These are phyloP conservation scores for Ascosphaera pollenicola DNA, from an alignment of 2,329 filamentous ascomycete genomes.

Conservation along the genomic window DNA sequence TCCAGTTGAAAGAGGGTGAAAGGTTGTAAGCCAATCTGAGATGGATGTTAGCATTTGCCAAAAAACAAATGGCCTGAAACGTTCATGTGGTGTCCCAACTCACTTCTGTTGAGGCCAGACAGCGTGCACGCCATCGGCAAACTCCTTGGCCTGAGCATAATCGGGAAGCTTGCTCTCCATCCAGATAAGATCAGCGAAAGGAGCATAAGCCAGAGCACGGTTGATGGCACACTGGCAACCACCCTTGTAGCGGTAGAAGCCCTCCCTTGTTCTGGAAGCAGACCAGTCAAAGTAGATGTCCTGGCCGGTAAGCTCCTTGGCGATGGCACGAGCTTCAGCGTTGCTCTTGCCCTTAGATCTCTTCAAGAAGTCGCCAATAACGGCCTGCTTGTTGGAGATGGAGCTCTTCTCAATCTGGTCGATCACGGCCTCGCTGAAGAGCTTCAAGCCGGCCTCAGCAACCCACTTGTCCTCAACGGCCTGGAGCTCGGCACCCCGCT, in stretches of 20 bases:
- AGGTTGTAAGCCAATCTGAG: slow-evolving; percentile 85
- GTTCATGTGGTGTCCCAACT: slow-evolving; percentile 14
- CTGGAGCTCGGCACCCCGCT: slow-evolving; percentile 60
- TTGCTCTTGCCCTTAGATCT: slow-evolving; percentile 68
- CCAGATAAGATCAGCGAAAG: slow-evolving; percentile 93
- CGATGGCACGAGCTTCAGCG: slow-evolving; percentile 56
- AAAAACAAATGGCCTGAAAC: not conserved
- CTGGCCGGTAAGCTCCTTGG: slow-evolving; percentile 51
- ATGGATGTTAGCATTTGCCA: slow-evolving; percentile 3
- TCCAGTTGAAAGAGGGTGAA: slow-evolving; percentile 99
- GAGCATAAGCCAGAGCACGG: slow-evolving; percentile 74
- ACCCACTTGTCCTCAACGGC: slow-evolving; percentile 83
- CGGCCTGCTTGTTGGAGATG: slow-evolving; percentile 40
- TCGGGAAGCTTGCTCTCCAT: slow-evolving; percentile 98
- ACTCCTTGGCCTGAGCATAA: slow-evolving; percentile 74
- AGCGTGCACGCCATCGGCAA: slow-evolving; percentile 79
- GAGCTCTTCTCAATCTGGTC: slow-evolving; percentile 54
- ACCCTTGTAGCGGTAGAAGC: slow-evolving; percentile 81
- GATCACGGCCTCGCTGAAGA: slow-evolving; percentile 76
- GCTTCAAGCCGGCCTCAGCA: slow-evolving; percentile 53
- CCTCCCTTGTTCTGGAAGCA: slow-evolving; percentile 73
- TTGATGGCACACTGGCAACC: slow-evolving; percentile 83
- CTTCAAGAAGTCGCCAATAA: slow-evolving; percentile 44
- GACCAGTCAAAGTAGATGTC: slow-evolving; percentile 95
- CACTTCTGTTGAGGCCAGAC: slow-evolving; percentile 94